Base-by-base conservation (phyloP, 495 filamentous ascomycete genomes). In the Neurospora sp. region DNA sequence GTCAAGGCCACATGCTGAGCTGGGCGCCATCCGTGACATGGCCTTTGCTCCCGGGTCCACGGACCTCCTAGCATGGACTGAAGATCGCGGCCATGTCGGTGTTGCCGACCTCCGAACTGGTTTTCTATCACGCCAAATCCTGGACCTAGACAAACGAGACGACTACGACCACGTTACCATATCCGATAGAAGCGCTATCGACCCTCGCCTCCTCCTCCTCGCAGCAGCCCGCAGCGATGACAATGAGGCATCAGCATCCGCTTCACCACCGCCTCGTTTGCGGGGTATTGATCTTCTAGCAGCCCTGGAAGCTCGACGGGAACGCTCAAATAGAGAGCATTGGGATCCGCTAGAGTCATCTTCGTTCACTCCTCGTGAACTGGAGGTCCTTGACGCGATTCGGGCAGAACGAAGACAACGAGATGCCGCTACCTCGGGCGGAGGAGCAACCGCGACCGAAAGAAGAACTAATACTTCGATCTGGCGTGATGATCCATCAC, bases 1-100 rank as follows among this genome's bases (percentile, higher is more conserved):
- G 7, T 90, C 91, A 2, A 83, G 90, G 73, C 83, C 89, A 10
- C 84, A 84, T 71, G 80, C 79, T 24, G 88, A 89, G 62, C 86
- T 85, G 24, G 95, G 96, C 72, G 94, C 96, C 62, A 90, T 99
- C 70, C 89, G 96, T 70, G 92, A 93, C 71, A 95, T 99, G 90
- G 86, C 90, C 31, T 99, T 99, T 79, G 91, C 92, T 0, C 94
- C 96, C 3, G 92, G 92, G 24, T 93, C 94, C 11, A 92, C 90
- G 88, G 95, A 99, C 80, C 88, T 99, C 19, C 85, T 99, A 40
- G 92, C 96, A 34, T 98, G 95, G 94, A 89, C 94, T 28, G 96
- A 99, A 82, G 91, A 97, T 74, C 91, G 90, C 74, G 94, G 93
- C 10, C 88, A 92, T 75, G 87, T 95, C 40, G 94, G 94, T 13